Evolutionary conservation across 345 rosid species (phyloP).

Genomic region (Camelina sativa): DNA sequence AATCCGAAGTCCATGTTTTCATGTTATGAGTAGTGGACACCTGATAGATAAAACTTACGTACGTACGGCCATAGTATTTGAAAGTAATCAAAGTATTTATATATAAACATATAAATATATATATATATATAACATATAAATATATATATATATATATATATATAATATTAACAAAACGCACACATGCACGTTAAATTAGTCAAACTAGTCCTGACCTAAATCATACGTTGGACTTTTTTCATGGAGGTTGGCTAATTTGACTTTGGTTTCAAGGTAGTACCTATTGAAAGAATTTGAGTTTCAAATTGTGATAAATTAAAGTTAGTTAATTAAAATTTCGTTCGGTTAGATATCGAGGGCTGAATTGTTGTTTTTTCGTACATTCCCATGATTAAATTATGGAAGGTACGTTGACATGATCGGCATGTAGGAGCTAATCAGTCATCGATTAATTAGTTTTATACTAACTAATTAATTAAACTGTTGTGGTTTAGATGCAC

Average conservation of each 20-base stretch:
- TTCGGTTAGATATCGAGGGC: neutral
- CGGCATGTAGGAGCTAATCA: neutral
- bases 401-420: constrained; percentile 12
- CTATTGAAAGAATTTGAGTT: neutral
- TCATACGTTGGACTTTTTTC: neutral
- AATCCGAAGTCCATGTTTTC: neutral
- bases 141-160: too few relatives aligned
- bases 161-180: neutral
- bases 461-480: neutral
- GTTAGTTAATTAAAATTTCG: neutral
- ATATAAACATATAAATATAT: neutral
- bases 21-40: neutral
- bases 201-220: neutral
- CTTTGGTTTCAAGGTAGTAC: constrained; percentile 2
- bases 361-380: neutral
- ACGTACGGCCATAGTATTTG: too few relatives aligned
- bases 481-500: constrained; percentile 8
- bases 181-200: neutral
- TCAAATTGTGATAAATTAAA: neutral
- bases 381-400: neutral
- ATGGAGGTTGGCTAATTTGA: neutral
- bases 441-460: neutral
- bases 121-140: too few relatives aligned
- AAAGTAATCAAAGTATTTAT: too few relatives aligned
- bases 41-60: neutral